Evolutionary conservation across 164 flowering plant genomes (phyloP).

Genomic region (Magnolia officinalis): DNA sequence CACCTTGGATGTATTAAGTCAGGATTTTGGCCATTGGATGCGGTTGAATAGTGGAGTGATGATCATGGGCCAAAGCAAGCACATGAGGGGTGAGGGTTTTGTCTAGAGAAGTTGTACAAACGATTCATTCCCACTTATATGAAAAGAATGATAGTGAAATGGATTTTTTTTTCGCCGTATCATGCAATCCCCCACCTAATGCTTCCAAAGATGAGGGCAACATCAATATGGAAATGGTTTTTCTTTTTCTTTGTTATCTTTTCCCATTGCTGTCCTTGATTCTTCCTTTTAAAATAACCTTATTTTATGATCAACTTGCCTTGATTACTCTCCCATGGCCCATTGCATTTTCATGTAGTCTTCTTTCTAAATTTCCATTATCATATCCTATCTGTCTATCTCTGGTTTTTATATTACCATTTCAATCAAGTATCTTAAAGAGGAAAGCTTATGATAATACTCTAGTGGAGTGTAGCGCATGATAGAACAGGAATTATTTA

Average conservation of each 20-base stretch:
- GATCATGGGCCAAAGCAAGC: neutral
- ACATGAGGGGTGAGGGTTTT: neutral
- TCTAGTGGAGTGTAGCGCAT: too few species aligned
- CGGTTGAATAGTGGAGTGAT: neutral
- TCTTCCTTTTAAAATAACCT: neutral
- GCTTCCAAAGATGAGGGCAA: conserved; percentile 13
- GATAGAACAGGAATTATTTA: too few species aligned
- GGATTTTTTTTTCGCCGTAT: neutral
- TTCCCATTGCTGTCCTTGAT: neutral
- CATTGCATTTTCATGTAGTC: too few species aligned
- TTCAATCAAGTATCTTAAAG: too few species aligned
- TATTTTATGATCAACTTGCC: conserved; percentile 11
- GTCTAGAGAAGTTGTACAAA: conserved; percentile 9
- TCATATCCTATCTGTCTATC: too few species aligned
- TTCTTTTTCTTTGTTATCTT: neutral
- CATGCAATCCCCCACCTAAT: conserved; percentile 9
- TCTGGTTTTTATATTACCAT: too few species aligned
- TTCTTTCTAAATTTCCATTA: too few species aligned
- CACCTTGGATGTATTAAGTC: conserved; percentile 1
- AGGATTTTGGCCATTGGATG: conserved; percentile 1
- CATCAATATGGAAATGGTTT: conserved; percentile 2
- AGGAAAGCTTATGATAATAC: too few species aligned
- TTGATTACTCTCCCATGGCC: neutral
- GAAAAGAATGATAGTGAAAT: neutral
- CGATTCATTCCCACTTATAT: neutral